phyloP scores from a whole-genome alignment of 768 basidiomycete genomes.

The Tylopilus felleus region DNA sequence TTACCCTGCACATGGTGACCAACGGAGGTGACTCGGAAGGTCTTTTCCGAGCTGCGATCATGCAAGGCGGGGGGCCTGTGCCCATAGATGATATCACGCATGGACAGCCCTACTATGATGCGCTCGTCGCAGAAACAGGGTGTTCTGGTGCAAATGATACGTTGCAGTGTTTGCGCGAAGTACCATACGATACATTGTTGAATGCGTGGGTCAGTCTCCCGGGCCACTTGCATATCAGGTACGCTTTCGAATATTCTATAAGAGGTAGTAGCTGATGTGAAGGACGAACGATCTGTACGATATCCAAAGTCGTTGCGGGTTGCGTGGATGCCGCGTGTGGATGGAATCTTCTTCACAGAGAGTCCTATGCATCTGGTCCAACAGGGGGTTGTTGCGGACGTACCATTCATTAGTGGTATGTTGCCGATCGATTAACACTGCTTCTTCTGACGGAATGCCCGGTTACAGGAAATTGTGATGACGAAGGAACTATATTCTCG shows the following conservation, averaged over 20 bases:
- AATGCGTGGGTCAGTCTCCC: constrained; percentile 34
- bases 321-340: constrained; percentile 39
- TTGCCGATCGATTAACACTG: no score
- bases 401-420: constrained; percentile 12
- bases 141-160: constrained; percentile 29
- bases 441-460: no score
- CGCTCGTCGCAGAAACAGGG: constrained; percentile 26
- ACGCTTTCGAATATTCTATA: background rate
- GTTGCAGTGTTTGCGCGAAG: constrained; percentile 33
- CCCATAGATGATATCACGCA: constrained; percentile 18
- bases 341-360: constrained; percentile 37
- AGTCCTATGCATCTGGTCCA: constrained; percentile 31
- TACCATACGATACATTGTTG: constrained; percentile 30
- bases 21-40: constrained; percentile 22
- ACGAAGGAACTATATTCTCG: constrained; percentile 44
- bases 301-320: no score
- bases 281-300: no score
- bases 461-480: no score
- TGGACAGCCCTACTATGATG: constrained; percentile 29
- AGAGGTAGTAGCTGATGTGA: no score
- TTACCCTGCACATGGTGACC: constrained; percentile 28
- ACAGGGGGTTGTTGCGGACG: constrained; percentile 36
- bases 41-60: constrained; percentile 18
- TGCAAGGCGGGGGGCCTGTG: constrained; percentile 42
- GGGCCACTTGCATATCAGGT: constrained; percentile 11